Conservation (phyloP, 805 yeast species). For the Candida pini region DNA sequence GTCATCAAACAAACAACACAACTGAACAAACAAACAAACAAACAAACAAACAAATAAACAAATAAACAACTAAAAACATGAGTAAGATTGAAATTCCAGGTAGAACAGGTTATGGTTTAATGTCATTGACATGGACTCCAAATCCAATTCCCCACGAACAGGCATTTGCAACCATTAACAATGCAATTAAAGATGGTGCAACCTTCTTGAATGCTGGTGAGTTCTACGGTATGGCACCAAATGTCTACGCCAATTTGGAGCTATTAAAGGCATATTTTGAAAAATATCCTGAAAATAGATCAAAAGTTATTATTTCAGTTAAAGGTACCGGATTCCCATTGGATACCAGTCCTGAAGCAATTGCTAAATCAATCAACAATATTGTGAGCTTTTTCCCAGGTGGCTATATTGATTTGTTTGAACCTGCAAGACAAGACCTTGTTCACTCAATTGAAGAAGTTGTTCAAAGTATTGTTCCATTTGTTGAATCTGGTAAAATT, state of each 20-base stretch:
- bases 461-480: conserved; percentile 49
- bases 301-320: conserved; percentile 54
- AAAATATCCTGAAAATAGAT: conserved; percentile 49
- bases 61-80: neutral
- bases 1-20: no score
- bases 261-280: conserved; percentile 52
- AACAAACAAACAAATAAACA: neutral
- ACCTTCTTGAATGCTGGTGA: conserved; percentile 68
- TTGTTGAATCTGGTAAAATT: conserved; percentile 57
- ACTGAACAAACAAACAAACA: neutral
- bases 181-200: conserved; percentile 44
- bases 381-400: conserved; percentile 34
- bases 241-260: conserved; percentile 44
- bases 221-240: conserved; percentile 56
- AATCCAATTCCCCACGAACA: conserved; percentile 47
- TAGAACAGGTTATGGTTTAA: conserved; percentile 65
- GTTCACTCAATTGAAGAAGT: conserved; percentile 53
- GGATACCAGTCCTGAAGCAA: conserved; percentile 41
- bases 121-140: conserved; percentile 74
- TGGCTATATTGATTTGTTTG: conserved; percentile 50
- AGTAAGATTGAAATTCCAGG: conserved; percentile 11
- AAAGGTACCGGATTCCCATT: conserved; percentile 56
- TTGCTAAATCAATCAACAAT: conserved; percentile 43
- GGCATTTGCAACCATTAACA: conserved; percentile 49
- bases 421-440: conserved; percentile 66